Evolutionary conservation across 129 eudicot species (phyloP).

Genomic region (Smallanthus sonchifolius): DNA sequence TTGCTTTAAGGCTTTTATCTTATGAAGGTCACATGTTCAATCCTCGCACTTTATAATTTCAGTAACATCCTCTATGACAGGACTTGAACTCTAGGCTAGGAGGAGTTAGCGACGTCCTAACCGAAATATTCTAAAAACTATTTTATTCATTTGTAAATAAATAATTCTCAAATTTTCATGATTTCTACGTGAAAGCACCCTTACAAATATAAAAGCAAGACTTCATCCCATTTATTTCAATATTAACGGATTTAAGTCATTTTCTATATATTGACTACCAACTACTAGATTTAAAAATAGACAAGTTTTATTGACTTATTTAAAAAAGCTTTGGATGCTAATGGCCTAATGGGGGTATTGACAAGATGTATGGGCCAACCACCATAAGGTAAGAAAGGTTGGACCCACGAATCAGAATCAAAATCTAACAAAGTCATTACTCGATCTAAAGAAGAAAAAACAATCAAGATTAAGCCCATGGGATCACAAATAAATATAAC

Average conservation of each 20-base stretch:
- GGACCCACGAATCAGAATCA: constrained; percentile 71
- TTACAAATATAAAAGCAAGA: background rate
- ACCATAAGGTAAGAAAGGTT: constrained; percentile 43
- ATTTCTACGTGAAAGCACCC: background rate
- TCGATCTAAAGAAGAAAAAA: background rate
- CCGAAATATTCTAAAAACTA: background rate
- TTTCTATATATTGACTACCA: background rate
- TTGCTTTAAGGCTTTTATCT: no score
- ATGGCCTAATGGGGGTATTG: background rate
- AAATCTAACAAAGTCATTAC: constrained; percentile 37
- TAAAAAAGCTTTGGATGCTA: constrained; percentile 31
- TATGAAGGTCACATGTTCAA: no score
- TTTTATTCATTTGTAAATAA: background rate
- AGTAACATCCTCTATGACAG: no score
- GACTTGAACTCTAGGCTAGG: no score
- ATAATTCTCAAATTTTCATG: background rate
- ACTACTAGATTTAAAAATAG: background rate
- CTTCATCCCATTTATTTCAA: background rate
- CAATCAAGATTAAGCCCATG: background rate
- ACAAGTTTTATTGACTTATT: background rate
- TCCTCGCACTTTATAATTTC: no score
- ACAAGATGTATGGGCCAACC: constrained; percentile 31
- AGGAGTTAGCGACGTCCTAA: no score
- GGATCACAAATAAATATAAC: background rate
- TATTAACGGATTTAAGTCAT: background rate